These are phyloP conservation scores for Fusarium pilosicola DNA, from an alignment of 2,329 filamentous ascomycete genomes.

Conservation along the genomic window DNA sequence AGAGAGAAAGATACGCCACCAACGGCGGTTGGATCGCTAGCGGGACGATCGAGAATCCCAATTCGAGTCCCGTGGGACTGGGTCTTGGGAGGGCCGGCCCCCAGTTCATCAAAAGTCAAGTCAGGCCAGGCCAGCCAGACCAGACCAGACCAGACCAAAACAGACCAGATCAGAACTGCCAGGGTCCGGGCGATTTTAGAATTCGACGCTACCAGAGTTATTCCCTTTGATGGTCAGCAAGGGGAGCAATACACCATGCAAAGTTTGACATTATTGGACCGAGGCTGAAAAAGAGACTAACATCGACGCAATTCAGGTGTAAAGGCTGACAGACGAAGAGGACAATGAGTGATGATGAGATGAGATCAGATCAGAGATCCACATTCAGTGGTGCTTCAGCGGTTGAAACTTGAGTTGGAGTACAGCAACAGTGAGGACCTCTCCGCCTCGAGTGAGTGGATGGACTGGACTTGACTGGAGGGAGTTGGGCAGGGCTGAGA, in stretches of 20 bases:
- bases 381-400: background rate
- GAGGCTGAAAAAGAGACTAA: background rate
- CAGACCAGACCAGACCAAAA: background rate
- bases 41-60: slow-evolving; percentile 32
- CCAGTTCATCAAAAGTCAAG: background rate
- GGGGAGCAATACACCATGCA: background rate
- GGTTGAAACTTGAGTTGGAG: background rate
- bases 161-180: background rate
- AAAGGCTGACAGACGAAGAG: background rate
- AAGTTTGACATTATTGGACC: background rate
- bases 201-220: slow-evolving; percentile 1
- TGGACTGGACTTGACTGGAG: background rate
- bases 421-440: background rate
- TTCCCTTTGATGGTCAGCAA: slow-evolving; percentile 1
- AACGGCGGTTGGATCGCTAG: slow-evolving; percentile 27
- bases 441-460: background rate
- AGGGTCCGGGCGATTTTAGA: slow-evolving; percentile 15
- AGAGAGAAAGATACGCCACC: slow-evolving; percentile 11
- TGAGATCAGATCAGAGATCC: slow-evolving; percentile 9
- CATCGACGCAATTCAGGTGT: background rate
- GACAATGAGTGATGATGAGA: background rate
- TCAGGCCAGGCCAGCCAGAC: background rate
- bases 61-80: slow-evolving; percentile 17
- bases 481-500: slow-evolving; percentile 18
- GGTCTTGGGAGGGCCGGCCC: slow-evolving; percentile 2